Percentiles rank a stretch among this genome's conserved stretches.
These are phyloP conservation scores for Centrapalus pauciflorus DNA, from an alignment of 129 eudicot species.

Conservation along the genomic window DNA sequence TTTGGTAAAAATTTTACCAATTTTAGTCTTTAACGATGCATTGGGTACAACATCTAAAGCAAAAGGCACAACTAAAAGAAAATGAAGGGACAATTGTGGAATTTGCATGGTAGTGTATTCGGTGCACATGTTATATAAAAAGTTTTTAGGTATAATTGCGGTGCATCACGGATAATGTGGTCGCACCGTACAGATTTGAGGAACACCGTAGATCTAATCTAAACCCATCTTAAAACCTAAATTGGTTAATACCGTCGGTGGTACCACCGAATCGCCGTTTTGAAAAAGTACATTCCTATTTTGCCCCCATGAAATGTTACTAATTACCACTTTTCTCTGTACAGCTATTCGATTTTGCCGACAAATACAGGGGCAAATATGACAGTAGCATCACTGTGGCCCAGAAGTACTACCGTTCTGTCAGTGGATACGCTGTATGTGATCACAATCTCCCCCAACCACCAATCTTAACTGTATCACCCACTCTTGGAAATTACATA, in stretches of 20 bases:
- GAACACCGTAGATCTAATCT: slow-evolving; percentile 12
- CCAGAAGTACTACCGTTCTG: slow-evolving; percentile 63
- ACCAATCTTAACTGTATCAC: slow-evolving; percentile 10
- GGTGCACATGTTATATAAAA: slow-evolving; percentile 21
- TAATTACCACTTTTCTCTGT: not conserved
- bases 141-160: slow-evolving; percentile 12
- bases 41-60: not conserved
- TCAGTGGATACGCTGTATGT: slow-evolving; percentile 63
- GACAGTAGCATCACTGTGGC: slow-evolving; percentile 54
- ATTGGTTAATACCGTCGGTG: not conserved
- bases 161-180: slow-evolving; percentile 1
- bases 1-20: no score
- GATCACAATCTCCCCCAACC: slow-evolving; percentile 19
- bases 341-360: slow-evolving; percentile 77
- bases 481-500: not conserved
- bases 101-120: slow-evolving; percentile 13
- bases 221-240: no score
- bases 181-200: slow-evolving; percentile 11
- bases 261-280: not conserved
- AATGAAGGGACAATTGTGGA: not conserved
- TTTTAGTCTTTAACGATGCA: no score
- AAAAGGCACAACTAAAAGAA: not conserved
- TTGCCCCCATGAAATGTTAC: slow-evolving; percentile 10
- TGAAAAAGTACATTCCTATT: not conserved
- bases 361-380: slow-evolving; percentile 69